Base-by-base conservation (phyloP, 495 filamentous ascomycete genomes). In the Aspergillus incahuasiensis region DNA sequence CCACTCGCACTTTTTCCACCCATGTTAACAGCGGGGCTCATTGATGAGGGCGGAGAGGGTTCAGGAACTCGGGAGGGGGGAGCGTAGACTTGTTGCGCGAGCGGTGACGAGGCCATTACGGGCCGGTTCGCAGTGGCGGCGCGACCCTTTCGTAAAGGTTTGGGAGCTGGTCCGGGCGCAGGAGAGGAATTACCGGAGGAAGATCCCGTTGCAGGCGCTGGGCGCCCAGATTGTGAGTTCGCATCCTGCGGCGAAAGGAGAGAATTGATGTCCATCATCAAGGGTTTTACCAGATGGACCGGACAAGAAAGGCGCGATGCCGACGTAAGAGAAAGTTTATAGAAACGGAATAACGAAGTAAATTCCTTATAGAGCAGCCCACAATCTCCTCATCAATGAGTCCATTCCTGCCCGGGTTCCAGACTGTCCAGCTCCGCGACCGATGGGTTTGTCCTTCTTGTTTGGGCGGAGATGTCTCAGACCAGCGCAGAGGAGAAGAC, bases 191-290 rank as follows among this genome's bases (percentile, higher is more conserved):
- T 66, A 35, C 57, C 56, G 24, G 38, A 45, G 0, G 74, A 65
- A n/a, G 68, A 49, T 62, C 64, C 58, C 56, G 64, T 58, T 63
- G 68, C 58, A 65, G 74, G 68, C 54, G 78, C 68, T 40, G 68
- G 74, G 58, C 60, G 70, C 57, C 74, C 74, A 62, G 64, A 66
- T 61, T 76, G 67, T 20, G 74, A 71, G 62, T 85, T 78, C 51
- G 82, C 78, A 52, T 88, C 83, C 68, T 85, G 79, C 41, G 86
- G 83, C 56, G 86, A 88, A 57, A 89, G 79, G 43, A 89, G 79
- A 25, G 82, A 85, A 71, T 78, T 85, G 75, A 89, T 89, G 63
- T 89, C 84, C 86, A 89, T 89, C 47, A 64, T 73, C 44, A 46
- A 60, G 39, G 34, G 32, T 28, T 21, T 43, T 48, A 24, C n/a